Evolutionary conservation across 2,329 filamentous ascomycete species (phyloP).

Genomic region (Trichoderma sp.): DNA sequence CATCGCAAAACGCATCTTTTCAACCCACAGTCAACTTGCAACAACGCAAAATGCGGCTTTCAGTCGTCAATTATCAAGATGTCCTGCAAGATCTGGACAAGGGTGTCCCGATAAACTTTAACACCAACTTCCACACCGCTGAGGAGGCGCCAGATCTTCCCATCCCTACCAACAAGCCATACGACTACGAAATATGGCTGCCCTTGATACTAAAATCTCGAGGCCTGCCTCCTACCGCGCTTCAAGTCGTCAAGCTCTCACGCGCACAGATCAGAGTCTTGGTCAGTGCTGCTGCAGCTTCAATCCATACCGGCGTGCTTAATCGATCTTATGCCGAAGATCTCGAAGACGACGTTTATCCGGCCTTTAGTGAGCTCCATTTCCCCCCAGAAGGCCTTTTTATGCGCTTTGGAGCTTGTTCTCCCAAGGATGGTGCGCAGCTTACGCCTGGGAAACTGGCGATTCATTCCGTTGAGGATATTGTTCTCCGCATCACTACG

Average conservation of each 20-base stretch:
- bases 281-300: constrained; percentile 35
- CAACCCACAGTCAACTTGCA: neutral
- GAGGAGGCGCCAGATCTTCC: constrained; percentile 35
- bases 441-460: constrained; percentile 30
- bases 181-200: constrained; percentile 46
- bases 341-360: constrained; percentile 36
- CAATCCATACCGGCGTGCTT: constrained; percentile 35
- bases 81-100: constrained; percentile 26
- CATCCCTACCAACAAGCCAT: constrained; percentile 38
- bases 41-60: constrained; percentile 24
- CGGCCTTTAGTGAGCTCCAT: constrained; percentile 29
- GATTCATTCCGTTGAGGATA: constrained; percentile 37
- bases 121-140: constrained; percentile 41
- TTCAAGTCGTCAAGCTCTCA: constrained; percentile 38
- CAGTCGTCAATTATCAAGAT: constrained; percentile 23
- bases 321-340: constrained; percentile 39
- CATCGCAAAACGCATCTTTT: neutral
- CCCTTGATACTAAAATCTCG: constrained; percentile 42
- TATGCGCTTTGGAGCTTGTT: constrained; percentile 45
- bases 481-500: constrained; percentile 43
- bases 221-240: constrained; percentile 28
- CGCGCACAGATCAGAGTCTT: constrained; percentile 36
- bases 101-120: constrained; percentile 34
- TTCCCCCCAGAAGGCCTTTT: constrained; percentile 45
- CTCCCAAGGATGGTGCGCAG: constrained; percentile 44